phyloP scores from a whole-genome alignment of 2,329 filamentous ascomycete genomes.

The Hymenoscyphus scutula region DNA sequence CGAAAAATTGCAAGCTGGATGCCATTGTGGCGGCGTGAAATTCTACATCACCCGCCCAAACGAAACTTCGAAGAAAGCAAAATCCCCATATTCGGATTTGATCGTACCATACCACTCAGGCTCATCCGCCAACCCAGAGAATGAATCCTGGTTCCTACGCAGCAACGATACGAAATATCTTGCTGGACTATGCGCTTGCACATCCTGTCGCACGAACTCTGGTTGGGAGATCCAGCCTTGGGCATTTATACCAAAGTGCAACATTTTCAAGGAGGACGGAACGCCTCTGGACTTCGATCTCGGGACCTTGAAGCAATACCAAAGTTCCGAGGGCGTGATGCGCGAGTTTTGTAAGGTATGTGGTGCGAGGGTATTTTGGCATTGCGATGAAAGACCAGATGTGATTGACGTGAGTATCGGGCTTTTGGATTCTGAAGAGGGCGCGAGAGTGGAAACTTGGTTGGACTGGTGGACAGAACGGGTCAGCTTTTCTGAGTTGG shows the following conservation, averaged over 20 bases:
- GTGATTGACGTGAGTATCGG: constrained; percentile 65
- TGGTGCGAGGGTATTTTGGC: constrained; percentile 65
- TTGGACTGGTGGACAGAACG: constrained; percentile 59
- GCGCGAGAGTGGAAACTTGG: constrained; percentile 56
- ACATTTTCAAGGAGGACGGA: constrained; percentile 48
- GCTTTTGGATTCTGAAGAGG: constrained; percentile 49
- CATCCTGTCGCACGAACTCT: constrained; percentile 56
- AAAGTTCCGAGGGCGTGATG: constrained; percentile 51
- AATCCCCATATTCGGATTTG: constrained; percentile 53
- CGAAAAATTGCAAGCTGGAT: constrained; percentile 43
- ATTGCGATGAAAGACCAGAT: constrained; percentile 49
- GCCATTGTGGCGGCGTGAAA: constrained; percentile 54
- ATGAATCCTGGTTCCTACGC: constrained; percentile 19
- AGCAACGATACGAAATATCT: constrained; percentile 48
- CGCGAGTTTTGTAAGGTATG: constrained; percentile 62
- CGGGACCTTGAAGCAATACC: constrained; percentile 50
- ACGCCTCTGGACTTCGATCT: constrained; percentile 37
- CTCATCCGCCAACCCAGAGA: constrained; percentile 42
- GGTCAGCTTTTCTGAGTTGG: constrained; percentile 51
- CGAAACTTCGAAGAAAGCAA: constrained; percentile 42
- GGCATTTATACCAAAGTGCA: constrained; percentile 60
- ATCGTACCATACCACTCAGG: constrained; percentile 46
- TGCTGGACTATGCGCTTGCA: constrained; percentile 60
- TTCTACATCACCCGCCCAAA: constrained; percentile 58
- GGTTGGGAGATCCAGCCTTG: constrained; percentile 65